Evolutionary conservation across 78 protist species (phyloP), one percentile per base, ranked within the genome.

Genomic region (Dictyostelium capitatum): DNA sequence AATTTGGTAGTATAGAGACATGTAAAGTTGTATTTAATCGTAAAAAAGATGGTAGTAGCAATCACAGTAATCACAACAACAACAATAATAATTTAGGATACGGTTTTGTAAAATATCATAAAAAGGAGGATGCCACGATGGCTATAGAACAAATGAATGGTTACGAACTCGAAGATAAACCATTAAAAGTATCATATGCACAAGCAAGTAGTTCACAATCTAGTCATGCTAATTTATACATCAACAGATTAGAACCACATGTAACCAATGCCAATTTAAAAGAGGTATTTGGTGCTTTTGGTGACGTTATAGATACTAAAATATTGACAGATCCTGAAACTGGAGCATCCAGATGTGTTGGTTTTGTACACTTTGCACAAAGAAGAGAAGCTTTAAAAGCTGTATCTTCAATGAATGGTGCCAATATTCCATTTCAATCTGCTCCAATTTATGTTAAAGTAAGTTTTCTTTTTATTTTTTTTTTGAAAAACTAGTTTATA

Each of bases 371-470:
- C 23, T 82, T 82, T 51, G 15, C 89, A 50, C 19, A 50, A 19
- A 67, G 89, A 64, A 67, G 89, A 25, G 73, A 82, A 4, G 89
- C 89, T 25, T 25, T 82, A 46, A n/a, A 32, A 28, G 89, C 89
- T 30, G 37, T 82, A 32, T 67, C 89, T 25, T 12, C 80, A 56
- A 82, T 82, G 89, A 82, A 82, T 59, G 89, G 89, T 28, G 64
- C 89, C 1, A 48, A 28, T n/a, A 82, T 82, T 14, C 25, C 78
- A 19, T 41, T 7, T 30, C 89, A 82, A 82, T 30, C 78, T 30
- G 43, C 74, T 19, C 89, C 89, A 20, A 82, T 82, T 20, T 82
- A 82, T 51, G 89, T 82, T 17, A 82, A 82, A 82, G 80, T 74
- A 74, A 32, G 80, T 62, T 62, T 25, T 62, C 19, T 10, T 23